Evolutionary conservation across 2,329 filamentous ascomycete species (phyloP).

Genomic region (Plenodomus biglobosus): DNA sequence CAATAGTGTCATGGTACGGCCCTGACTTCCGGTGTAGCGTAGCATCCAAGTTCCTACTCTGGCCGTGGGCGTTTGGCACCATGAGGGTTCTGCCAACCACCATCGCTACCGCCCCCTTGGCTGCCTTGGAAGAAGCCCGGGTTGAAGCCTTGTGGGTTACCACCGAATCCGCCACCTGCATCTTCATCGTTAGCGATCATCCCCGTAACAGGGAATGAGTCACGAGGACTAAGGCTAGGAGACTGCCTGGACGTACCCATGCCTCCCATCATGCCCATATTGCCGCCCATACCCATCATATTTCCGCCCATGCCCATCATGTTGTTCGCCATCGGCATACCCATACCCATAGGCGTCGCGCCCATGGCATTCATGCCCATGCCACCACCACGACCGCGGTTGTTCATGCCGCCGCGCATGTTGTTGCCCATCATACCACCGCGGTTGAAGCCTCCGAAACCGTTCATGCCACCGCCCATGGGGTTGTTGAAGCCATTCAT

Average conservation of each 20-base stretch:
- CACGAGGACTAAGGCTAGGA: conserved; percentile 3
- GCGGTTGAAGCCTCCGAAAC: conserved; percentile 49
- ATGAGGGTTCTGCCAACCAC: conserved; percentile 74
- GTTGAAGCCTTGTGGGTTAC: conserved; percentile 69
- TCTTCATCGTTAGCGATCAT: conserved; percentile 11
- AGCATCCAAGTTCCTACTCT: no score
- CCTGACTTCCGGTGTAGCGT: no score
- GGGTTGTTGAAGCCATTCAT: conserved; percentile 52
- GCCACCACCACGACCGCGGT: conserved; percentile 39
- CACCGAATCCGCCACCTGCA: conserved; percentile 57
- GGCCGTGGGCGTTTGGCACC: conserved; percentile 77
- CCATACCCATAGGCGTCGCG: conserved; percentile 38
- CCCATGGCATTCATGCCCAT: conserved; percentile 45
- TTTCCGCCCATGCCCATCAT: conserved; percentile 46
- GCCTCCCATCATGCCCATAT: conserved; percentile 40
- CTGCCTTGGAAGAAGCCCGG: conserved; percentile 67
- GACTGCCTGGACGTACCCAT: conserved; percentile 32
- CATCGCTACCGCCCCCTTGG: conserved; percentile 52
- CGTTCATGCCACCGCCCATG: conserved; percentile 43
- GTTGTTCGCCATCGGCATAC: conserved; percentile 43
- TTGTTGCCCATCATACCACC: conserved; percentile 42
- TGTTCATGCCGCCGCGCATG: conserved; percentile 53
- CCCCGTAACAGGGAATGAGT: neutral
- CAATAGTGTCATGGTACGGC: no score
- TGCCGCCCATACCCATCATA: conserved; percentile 40